These are phyloP conservation scores for Zangia roseola DNA, from an alignment of 768 basidiomycete genomes.

Conservation along the genomic window DNA sequence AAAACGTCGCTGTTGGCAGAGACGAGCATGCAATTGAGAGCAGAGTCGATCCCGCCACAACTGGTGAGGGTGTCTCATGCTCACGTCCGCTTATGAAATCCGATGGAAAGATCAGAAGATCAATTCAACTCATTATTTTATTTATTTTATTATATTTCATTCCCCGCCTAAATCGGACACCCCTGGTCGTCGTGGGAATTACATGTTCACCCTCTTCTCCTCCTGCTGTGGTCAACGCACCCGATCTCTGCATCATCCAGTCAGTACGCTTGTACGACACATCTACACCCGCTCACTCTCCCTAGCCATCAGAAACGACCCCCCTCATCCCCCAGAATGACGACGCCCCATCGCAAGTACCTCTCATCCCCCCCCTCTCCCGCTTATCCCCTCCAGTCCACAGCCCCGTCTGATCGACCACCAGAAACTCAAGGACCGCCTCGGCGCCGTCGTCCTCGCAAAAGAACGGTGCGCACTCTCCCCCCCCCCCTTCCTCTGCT, in stretches of 20 bases:
- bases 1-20: conserved; percentile 54
- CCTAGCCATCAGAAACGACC: conserved; percentile 20
- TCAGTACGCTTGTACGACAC: no score
- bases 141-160: conserved; percentile 6
- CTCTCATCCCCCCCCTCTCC: background rate
- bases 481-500: background rate
- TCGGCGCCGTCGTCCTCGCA: conserved; percentile 55
- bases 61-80: conserved; percentile 44
- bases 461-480: conserved; percentile 53
- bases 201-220: conserved; percentile 30
- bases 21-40: conserved; percentile 52
- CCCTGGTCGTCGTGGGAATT: conserved; percentile 26
- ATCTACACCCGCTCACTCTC: background rate
- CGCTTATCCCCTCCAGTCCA: conserved; percentile 16
- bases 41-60: conserved; percentile 40
- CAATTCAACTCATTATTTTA: conserved; percentile 4
- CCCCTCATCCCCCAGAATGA: conserved; percentile 30
- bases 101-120: conserved; percentile 35
- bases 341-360: conserved; percentile 26
- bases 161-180: conserved; percentile 30
- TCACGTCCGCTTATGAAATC: conserved; percentile 43
- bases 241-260: no score
- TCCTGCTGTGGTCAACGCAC: conserved; percentile 29
- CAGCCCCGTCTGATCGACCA: conserved; percentile 43
- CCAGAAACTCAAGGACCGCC: conserved; percentile 48